phyloP scores from a whole-genome alignment of 495 filamentous ascomycete genomes.

The Neurospora africana region DNA sequence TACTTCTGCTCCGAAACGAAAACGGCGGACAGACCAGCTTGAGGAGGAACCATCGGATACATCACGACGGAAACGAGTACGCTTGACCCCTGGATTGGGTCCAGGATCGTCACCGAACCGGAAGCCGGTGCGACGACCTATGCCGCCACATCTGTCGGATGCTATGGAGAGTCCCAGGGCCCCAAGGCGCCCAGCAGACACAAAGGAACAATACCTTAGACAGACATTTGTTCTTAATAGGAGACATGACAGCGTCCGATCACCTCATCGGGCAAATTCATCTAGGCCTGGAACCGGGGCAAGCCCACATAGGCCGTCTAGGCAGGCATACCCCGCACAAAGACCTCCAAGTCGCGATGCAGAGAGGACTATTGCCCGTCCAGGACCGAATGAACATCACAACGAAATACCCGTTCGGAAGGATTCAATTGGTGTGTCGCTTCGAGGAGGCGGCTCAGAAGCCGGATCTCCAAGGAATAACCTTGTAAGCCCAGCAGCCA shows the following conservation, averaged over 20 bases:
- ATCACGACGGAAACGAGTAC: not conserved
- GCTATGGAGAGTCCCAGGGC: not conserved
- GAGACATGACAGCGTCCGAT: not conserved
- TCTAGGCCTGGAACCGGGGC: not conserved
- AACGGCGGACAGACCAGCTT: not conserved
- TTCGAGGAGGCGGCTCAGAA: not conserved
- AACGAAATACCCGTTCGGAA: not conserved
- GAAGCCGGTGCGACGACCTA: not conserved
- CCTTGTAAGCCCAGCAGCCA: not conserved
- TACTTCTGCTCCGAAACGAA: not conserved
- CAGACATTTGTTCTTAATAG: not conserved
- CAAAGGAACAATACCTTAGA: not conserved
- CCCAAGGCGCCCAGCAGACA: not conserved
- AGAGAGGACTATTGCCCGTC: not conserved
- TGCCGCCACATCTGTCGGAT: not conserved
- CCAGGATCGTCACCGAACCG: not conserved
- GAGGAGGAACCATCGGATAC: not conserved
- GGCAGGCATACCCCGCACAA: not conserved
- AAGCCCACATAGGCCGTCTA: not conserved
- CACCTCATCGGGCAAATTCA: not conserved
- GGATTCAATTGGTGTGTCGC: not conserved
- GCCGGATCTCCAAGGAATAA: not conserved
- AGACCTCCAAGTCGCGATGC: not conserved
- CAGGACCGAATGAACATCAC: not conserved
- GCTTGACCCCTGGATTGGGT: not conserved